These are phyloP conservation scores for Penicillium freii DNA, from an alignment of 2,329 filamentous ascomycete species.

Conservation along the genomic window DNA sequence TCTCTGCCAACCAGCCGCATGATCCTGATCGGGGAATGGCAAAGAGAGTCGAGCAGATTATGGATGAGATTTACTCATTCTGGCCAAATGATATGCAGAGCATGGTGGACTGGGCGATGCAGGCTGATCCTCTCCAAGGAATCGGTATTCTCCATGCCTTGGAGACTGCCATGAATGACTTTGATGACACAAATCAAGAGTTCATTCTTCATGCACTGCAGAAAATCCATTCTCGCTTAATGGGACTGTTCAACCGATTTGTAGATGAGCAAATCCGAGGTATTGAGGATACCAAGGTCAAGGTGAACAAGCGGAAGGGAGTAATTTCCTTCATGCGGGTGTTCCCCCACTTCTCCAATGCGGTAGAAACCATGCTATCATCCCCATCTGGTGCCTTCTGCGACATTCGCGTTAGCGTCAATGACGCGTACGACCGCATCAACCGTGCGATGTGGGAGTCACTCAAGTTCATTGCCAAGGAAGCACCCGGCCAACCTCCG, in stretches of 20 bases:
- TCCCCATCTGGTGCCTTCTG: slow-evolving; percentile 54
- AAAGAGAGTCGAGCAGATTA: slow-evolving; percentile 77
- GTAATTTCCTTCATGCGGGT: slow-evolving; percentile 93
- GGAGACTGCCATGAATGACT: slow-evolving; percentile 73
- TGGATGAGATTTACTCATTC: slow-evolving; percentile 85
- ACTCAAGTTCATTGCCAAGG: slow-evolving; percentile 86
- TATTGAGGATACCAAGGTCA: slow-evolving; percentile 97
- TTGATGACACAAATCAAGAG: slow-evolving; percentile 90
- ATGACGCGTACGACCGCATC: slow-evolving; percentile 83
- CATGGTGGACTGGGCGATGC: slow-evolving; percentile 79
- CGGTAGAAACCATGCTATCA: slow-evolving; percentile 79
- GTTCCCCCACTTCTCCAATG: slow-evolving; percentile 80
- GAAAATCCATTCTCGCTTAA: slow-evolving; percentile 72
- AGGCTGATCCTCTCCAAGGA: slow-evolving; percentile 82
- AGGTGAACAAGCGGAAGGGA: slow-evolving; percentile 97
- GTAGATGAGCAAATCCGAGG: slow-evolving; percentile 92
- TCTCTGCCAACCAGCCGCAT: slow-evolving; percentile 72
- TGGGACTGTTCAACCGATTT: slow-evolving; percentile 78
- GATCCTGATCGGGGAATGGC: slow-evolving; percentile 86
- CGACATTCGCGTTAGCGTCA: slow-evolving; percentile 73
- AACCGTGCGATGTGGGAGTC: slow-evolving; percentile 97
- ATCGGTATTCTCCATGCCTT: slow-evolving; percentile 80
- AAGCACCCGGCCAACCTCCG: slow-evolving; percentile 59
- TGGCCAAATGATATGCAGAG: slow-evolving; percentile 74
- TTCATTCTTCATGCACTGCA: slow-evolving; percentile 78